These are phyloP conservation scores for Crithidia brevicula DNA, from an alignment of 208 protist genomes.

Conservation along the genomic window DNA sequence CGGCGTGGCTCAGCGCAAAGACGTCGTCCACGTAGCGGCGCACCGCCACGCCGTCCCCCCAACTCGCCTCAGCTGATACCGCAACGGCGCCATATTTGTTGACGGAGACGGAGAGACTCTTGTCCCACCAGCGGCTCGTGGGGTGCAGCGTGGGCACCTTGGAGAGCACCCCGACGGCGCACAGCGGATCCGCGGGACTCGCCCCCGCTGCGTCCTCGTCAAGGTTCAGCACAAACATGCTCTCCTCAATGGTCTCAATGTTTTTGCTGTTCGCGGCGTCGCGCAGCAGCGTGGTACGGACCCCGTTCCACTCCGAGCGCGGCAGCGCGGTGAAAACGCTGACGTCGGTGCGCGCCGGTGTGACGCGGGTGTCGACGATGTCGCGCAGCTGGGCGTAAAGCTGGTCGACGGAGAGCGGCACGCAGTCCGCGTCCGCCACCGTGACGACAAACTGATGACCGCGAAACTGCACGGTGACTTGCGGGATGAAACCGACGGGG, in stretches of 20 bases:
- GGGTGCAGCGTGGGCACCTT: constrained; percentile 38
- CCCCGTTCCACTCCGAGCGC: constrained; percentile 69
- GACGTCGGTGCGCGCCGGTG: constrained; percentile 49
- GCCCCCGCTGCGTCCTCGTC: constrained; percentile 62
- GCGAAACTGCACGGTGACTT: constrained; percentile 80
- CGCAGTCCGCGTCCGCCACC: constrained; percentile 72
- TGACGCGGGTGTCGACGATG: constrained; percentile 52
- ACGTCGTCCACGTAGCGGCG: constrained; percentile 77
- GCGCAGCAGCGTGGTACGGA: constrained; percentile 59
- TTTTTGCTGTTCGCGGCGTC: constrained; percentile 55
- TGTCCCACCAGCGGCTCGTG: constrained; percentile 90
- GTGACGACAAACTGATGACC: constrained; percentile 78
- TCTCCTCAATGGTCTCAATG: constrained; percentile 76
- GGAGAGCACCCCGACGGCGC: constrained; percentile 31
- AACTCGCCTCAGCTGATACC: constrained; percentile 81
- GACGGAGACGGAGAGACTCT: constrained; percentile 84
- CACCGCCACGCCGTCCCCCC: constrained; percentile 72
- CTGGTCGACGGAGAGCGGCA: constrained; percentile 67
- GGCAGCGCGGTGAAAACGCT: constrained; percentile 68
- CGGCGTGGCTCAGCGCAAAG: constrained; percentile 52
- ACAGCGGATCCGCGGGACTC: constrained; percentile 38
- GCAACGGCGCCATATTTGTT: constrained; percentile 50
- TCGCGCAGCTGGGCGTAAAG: constrained; percentile 79
- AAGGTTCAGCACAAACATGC: constrained; percentile 85
- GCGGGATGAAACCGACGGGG: constrained; percentile 58